A percentile compares a stretch with the other conserved stretches of the same genome.
Conservation (phyloP, 2,329 filamentous ascomycete species). For the Fusarium lateritium region DNA sequence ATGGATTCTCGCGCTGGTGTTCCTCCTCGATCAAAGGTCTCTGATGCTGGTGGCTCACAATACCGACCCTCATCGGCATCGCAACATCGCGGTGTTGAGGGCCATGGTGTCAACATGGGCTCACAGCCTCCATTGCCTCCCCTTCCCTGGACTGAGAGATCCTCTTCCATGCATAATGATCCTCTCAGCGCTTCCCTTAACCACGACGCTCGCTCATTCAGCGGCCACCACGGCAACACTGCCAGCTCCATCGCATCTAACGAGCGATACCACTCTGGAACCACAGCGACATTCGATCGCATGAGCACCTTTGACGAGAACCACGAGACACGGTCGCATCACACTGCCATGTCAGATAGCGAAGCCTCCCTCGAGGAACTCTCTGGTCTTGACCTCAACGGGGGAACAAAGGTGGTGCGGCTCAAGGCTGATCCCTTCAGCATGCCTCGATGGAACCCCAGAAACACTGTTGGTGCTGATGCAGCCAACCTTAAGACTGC, state of each 20-base stretch:
- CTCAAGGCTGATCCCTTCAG: constrained; percentile 64
- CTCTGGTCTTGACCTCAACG: constrained; percentile 58
- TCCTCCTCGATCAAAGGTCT: constrained; percentile 35
- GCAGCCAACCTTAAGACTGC: constrained; percentile 62
- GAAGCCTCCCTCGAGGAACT: constrained; percentile 53
- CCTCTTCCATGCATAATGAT: constrained; percentile 40
- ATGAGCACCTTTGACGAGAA: constrained; percentile 52
- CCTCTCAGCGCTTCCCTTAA: constrained; percentile 6
- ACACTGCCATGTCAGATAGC: constrained; percentile 44
- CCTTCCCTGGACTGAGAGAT: constrained; percentile 47
- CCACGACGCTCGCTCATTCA: constrained; percentile 36
- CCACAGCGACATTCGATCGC: constrained; percentile 47
- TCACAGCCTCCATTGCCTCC: constrained; percentile 47
- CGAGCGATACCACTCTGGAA: constrained; percentile 50
- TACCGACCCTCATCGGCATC: constrained; percentile 47
- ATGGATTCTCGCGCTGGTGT: constrained; percentile 49
- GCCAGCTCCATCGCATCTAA: constrained; percentile 52
- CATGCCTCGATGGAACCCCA: constrained; percentile 68
- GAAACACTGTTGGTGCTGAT: constrained; percentile 60
- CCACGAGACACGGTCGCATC: constrained; percentile 48
- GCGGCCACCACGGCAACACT: constrained; percentile 37
- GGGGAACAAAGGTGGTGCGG: constrained; percentile 59
- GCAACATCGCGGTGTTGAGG: constrained; percentile 43
- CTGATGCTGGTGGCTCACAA: constrained; percentile 37
- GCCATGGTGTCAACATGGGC: constrained; percentile 14